Base-by-base conservation (phyloP, 2,329 filamentous ascomycete genomes). In the Fusarium sp. region DNA sequence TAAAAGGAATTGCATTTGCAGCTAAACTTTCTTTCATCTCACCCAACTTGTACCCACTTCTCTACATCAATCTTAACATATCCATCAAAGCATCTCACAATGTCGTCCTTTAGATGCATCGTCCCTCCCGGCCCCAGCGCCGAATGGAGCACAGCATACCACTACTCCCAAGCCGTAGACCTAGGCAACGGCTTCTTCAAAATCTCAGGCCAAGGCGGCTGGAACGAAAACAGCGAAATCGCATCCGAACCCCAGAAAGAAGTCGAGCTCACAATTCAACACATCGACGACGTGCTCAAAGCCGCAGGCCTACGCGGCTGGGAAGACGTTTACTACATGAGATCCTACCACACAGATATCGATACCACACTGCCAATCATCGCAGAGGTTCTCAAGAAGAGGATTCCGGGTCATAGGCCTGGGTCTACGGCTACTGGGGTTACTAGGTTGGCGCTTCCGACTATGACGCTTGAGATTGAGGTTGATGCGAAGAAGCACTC, bases 321-420 rank as follows among this genome's bases (percentile, higher is more conserved):
- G 74, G 73, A 75, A 7, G 74, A 76, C n/a, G 73, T 76, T 1
- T 75, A 73, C 23, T 69, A 66, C 13, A n/a, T 75, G 7, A 65
- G 73, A 3, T 67, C 71, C 2, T 76, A 75, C 13, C 71, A 74
- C 14, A 62, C 62, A 29, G 68, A 75, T 4, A 72, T 75, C 2
- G 61, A 64, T 1, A 44, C 62, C 4, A 72, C 69, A 2, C 61
- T 64, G 2, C 58, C 64, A 3, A 40, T 63, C 6, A 8, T 62
- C 5, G 50, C 38, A 2, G 60, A 73, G 31, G 59, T 38, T 2
- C 20, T 72, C 0, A 71, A 69, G 50, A 62, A 58, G 3, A 40
- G 49, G 1, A 62, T 73, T n/a, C 70, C 68, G 3, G 36, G 58
- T 1, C 67, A 71, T 31, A 31, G 65, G 14, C 68, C 70, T 1